Base-by-base conservation (phyloP, 352 stramenopile species). In the Phytophthora cactorum region DNA sequence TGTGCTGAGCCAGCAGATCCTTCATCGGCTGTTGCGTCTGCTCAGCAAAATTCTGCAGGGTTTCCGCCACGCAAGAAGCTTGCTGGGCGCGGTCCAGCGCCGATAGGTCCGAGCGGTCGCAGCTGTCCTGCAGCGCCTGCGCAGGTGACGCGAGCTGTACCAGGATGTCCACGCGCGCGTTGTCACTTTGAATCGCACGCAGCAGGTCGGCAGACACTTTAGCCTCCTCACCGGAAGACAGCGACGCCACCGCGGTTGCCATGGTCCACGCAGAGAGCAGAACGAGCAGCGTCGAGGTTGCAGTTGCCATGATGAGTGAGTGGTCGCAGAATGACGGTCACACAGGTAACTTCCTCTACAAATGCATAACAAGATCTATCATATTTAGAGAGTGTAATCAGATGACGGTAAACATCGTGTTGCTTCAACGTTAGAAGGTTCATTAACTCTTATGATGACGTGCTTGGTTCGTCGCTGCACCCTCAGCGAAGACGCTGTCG, bases 21-120 rank as follows among this genome's bases (percentile, higher is more conserved):
- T 77, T 79, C 9, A 91, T 70, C 3, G 63, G 52, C 31, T 86
- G 60, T 34, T 91, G 82, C 34, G 68, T 61, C 17, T 73, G 58
- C 31, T 82, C 74, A 2, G 82, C 78, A 63, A 89, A 89, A 43
- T 59, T 54, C 55, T 91, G 76, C 38, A 91, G 70, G 27, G 78
- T 75, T 31, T 78, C 54, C 25, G 79, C 77, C 52, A 89, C 75
- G 44, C 79, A 84, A 11, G 74, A 78, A 9, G 66, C 70, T 44
- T 81, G 75, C 36, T 84, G 64, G 9, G 54, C 51, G 31, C 71
- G 82, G n/a, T 73, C 66, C n/a, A 72, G 31, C 6, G 10, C 54
- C 1, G 49, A 31, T 10, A 55, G 51, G n/a, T 68, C 59, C 1
- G 61, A 49, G 10, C 45, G 52, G 1, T 66, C 51, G 52, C 77